These are phyloP conservation scores for Zygoascus bituminiphila DNA, from an alignment of 805 yeast genomes.

Conservation along the genomic window DNA sequence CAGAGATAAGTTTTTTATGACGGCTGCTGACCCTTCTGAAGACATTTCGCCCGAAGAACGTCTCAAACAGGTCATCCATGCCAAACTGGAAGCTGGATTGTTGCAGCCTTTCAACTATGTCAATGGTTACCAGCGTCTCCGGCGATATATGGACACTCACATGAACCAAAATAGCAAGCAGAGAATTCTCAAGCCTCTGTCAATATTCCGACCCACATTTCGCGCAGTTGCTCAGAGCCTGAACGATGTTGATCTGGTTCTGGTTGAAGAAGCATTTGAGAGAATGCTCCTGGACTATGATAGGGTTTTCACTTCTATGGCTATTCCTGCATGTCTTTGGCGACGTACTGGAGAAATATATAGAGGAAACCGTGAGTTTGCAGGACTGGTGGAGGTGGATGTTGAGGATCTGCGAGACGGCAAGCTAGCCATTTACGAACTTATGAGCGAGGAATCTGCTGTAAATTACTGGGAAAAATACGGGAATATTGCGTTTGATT, in stretches of 20 bases:
- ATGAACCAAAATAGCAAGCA: conserved; percentile 80
- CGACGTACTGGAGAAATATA: conserved; percentile 94
- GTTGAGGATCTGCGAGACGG: conserved; percentile 92
- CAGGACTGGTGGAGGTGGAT: conserved; percentile 78
- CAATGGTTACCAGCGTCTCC: conserved; percentile 83
- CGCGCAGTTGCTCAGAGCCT: conserved; percentile 84
- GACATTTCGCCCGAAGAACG: conserved; percentile 92
- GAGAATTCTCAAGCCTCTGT: conserved; percentile 75
- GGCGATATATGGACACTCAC: conserved; percentile 83
- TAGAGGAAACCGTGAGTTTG: conserved; percentile 93
- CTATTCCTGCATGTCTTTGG: conserved; percentile 97
- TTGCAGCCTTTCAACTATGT: conserved; percentile 91
- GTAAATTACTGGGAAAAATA: conserved; percentile 97
- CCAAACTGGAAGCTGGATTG: conserved; percentile 88
- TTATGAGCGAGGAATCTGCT: conserved; percentile 93
- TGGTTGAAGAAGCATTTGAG: conserved; percentile 91
- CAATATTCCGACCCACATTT: conserved; percentile 85
- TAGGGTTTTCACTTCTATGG: conserved; percentile 93
- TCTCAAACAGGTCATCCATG: conserved; percentile 85
- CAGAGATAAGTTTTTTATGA: conserved; percentile 82
- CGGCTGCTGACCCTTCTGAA: conserved; percentile 95
- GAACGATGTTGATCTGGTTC: conserved; percentile 81
- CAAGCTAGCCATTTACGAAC: conserved; percentile 80
- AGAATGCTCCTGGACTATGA: conserved; percentile 89
- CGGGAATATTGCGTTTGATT: conserved; percentile 92